A percentile compares a stretch with the other conserved stretches of the same genome.
Conservation (phyloP, 306 rosid species). For the Herpetospermum pedunculosum region DNA sequence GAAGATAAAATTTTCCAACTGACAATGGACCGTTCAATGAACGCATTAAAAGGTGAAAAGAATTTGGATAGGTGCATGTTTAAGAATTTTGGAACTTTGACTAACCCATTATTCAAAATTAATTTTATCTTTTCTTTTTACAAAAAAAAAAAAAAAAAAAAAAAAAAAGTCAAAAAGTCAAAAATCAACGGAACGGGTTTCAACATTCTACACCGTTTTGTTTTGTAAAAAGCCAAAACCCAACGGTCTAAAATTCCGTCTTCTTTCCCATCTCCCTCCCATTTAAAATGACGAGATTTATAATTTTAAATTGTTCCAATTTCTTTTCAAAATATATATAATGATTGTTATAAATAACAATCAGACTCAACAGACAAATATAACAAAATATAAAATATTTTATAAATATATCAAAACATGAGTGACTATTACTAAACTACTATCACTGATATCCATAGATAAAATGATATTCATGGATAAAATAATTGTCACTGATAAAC, state of each 20-base stretch:
- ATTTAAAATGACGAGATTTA: not conserved
- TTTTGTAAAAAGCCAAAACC: not conserved
- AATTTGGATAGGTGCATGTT: not conserved
- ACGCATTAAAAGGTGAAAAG: not conserved
- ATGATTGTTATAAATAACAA: no score
- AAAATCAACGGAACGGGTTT: not conserved
- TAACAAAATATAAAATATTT: no score
- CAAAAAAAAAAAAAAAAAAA: not conserved
- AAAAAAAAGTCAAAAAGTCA: not conserved
- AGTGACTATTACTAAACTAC: no score
- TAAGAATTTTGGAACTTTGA: not conserved
- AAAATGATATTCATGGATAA: no score
- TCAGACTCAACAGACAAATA: no score
- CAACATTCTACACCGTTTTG: not conserved
- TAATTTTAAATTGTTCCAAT: not conserved
- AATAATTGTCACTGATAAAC: no score
- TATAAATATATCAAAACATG: no score
- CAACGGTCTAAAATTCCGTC: not conserved
- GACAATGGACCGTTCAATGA: not conserved
- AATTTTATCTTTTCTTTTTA: not conserved
- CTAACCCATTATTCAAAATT: not conserved
- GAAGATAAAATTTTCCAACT: not conserved
- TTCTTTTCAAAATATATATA: no score
- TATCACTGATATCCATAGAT: no score
- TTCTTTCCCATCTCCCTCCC: not conserved